These are phyloP conservation scores for Rhizoclosmatium globosum DNA, from an alignment of 192 early-diverging fungal species.

Conservation along the genomic window DNA sequence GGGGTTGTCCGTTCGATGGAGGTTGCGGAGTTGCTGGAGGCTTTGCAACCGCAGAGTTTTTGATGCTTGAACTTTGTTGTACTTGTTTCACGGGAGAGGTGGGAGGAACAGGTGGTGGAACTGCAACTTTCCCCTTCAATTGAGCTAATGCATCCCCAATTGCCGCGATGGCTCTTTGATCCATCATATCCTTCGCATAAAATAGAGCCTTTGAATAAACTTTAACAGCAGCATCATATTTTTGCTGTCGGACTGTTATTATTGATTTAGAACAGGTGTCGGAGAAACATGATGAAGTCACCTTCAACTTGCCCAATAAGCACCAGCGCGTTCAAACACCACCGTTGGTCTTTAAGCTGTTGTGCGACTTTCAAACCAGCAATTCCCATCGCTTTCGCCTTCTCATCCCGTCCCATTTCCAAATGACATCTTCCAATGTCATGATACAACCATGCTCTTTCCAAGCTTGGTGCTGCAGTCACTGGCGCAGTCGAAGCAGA, in stretches of 20 bases:
- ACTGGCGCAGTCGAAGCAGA: not conserved
- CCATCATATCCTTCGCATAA: conserved; percentile 30
- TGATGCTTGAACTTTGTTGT: not conserved
- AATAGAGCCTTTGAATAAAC: conserved; percentile 23
- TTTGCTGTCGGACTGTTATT: not conserved
- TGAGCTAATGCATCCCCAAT: conserved; percentile 29
- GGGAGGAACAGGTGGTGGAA: not conserved
- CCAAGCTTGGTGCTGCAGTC: not conserved
- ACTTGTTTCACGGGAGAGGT: not conserved
- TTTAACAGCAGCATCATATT: not conserved
- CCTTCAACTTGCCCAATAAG: conserved; percentile 40
- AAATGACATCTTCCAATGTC: conserved; percentile 44
- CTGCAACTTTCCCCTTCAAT: conserved; percentile 2
- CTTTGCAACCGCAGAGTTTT: not conserved
- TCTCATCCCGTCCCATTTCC: conserved; percentile 26
- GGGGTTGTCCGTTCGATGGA: not conserved
- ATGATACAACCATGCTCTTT: conserved; percentile 40
- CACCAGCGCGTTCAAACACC: conserved; percentile 39
- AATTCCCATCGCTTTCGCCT: conserved; percentile 25
- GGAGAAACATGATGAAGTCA: conserved; percentile 11
- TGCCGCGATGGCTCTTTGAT: conserved; percentile 8
- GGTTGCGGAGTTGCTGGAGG: not conserved
- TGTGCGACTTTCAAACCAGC: conserved; percentile 16
- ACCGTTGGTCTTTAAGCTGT: conserved; percentile 25
- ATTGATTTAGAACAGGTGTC: not conserved